phyloP scores from a whole-genome alignment of 140 eudicot genomes.

The Anethum foeniculum region DNA sequence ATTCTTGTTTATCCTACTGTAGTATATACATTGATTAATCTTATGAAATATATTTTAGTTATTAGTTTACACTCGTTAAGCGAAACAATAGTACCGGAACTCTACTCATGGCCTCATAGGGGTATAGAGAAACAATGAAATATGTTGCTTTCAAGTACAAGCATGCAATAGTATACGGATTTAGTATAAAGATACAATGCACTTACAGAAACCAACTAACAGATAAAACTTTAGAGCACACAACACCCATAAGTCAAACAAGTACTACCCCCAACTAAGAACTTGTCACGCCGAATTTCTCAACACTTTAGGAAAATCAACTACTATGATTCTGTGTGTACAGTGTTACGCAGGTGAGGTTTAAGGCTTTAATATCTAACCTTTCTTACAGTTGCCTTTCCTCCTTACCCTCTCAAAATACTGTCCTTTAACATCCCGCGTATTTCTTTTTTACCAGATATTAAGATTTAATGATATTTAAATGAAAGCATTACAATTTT shows the following conservation, averaged over 20 bases:
- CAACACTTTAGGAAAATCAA: no score
- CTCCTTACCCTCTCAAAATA: not conserved
- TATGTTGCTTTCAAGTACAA: not conserved
- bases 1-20: not conserved
- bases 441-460: no score
- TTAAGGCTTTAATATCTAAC: no score
- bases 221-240: no score
- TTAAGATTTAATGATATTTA: not conserved
- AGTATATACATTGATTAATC: not conserved
- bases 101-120: not conserved
- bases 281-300: not conserved
- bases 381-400: not conserved
- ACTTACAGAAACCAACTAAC: no score
- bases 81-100: not conserved
- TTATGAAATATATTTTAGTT: no score
- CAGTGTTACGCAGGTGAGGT: not conserved
- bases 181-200: no score
- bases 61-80: not conserved
- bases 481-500: not conserved
- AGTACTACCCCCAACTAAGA: no score
- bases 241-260: no score
- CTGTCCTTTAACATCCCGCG: not conserved
- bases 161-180: not conserved
- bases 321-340: no score
- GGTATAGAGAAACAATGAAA: not conserved